A percentile compares a stretch with the other conserved stretches of the same genome.
phyloP scores from a whole-genome alignment of 768 basidiomycete genomes.

The Paxillus rubicundulus region DNA sequence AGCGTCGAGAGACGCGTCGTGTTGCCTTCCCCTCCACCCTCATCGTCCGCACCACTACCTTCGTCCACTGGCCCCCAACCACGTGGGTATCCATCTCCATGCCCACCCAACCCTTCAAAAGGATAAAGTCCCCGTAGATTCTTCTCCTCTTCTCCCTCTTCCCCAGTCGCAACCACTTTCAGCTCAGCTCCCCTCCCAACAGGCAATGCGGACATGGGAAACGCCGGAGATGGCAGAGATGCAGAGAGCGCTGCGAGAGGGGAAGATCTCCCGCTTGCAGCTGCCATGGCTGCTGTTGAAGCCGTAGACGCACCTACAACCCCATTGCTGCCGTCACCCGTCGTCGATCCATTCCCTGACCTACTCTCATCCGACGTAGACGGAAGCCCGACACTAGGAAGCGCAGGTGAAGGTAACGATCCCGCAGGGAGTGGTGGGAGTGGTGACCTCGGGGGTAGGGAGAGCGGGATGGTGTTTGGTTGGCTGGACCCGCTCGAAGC shows the following conservation, averaged over 20 bases:
- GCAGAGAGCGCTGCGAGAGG: slow-evolving; percentile 13
- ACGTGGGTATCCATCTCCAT: neutral
- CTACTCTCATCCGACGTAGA: neutral
- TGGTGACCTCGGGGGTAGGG: slow-evolving; percentile 24
- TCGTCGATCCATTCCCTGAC: too few species aligned
- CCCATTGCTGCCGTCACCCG: neutral
- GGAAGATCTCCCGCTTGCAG: slow-evolving; percentile 16
- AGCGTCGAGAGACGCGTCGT: slow-evolving; percentile 25
- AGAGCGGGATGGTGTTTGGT: slow-evolving; percentile 10
- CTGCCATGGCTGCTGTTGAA: neutral
- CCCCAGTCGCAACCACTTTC: neutral
- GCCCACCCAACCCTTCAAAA: neutral
- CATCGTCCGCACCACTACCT: neutral
- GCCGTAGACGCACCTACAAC: neutral
- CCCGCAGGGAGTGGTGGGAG: slow-evolving; percentile 18
- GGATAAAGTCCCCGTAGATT: neutral
- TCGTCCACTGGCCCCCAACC: neutral
- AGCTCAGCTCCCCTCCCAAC: neutral
- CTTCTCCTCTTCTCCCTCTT: neutral
- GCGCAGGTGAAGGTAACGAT: slow-evolving; percentile 15
- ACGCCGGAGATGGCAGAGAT: slow-evolving; percentile 10
- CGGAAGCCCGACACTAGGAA: neutral
- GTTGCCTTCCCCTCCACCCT: slow-evolving; percentile 11
- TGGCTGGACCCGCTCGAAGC: slow-evolving; percentile 1
- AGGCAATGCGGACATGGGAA: neutral